Evolutionary conservation across 148 eudicot species (phyloP), one percentile per base, ranked within the genome.

Genomic region (Drosera capensis): DNA sequence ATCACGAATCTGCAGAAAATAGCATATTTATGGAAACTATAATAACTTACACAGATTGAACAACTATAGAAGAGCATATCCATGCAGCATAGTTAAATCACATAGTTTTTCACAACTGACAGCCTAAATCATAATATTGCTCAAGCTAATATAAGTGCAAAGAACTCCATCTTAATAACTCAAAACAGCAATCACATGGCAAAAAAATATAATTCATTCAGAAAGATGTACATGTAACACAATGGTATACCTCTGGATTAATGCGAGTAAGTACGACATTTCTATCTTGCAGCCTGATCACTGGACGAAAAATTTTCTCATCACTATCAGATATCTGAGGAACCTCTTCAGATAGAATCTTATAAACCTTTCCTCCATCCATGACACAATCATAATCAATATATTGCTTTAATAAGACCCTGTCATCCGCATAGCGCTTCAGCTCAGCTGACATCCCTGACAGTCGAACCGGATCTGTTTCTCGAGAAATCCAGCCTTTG

Each of bases 1-100:
- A 60, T 90, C 99, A 52, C 95, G 99, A 29, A 68, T 76, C 99
- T 90, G 79, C 54, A 55, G n/a, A n/a, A n/a, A n/a, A n/a, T n/a
- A n/a, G n/a, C n/a, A n/a, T n/a, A n/a, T n/a, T n/a, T n/a, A n/a
- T n/a, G n/a, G n/a, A n/a, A n/a, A n/a, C n/a, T n/a, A n/a, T n/a
- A n/a, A n/a, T n/a, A n/a, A n/a, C n/a, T n/a, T n/a, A n/a, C n/a
- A n/a, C n/a, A n/a, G n/a, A n/a, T n/a, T n/a, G n/a, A n/a, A n/a
- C n/a, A n/a, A n/a, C n/a, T n/a, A n/a, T n/a, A n/a, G n/a, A n/a
- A n/a, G n/a, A n/a, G n/a, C n/a, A n/a, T n/a, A n/a, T n/a, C n/a
- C n/a, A n/a, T n/a, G n/a, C n/a, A n/a, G n/a, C n/a, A n/a, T n/a
- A n/a, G n/a, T n/a, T n/a, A n/a, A n/a, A n/a, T n/a, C n/a, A n/a